phyloP scores from a whole-genome alignment of 176 grass and related monocot species.

The Zoysia pacifica region DNA sequence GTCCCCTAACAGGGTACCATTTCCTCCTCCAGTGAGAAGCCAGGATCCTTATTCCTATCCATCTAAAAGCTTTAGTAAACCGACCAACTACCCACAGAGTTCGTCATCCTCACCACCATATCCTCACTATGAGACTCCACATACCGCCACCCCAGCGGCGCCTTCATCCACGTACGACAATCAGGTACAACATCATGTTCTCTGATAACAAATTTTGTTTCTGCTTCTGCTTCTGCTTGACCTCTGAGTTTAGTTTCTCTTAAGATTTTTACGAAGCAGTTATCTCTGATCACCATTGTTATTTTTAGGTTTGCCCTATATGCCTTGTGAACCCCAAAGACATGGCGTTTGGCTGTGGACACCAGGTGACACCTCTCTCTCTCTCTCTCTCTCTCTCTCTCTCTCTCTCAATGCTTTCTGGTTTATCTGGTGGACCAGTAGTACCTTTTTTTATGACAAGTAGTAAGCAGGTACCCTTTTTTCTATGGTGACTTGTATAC shows the following conservation, averaged over 20 bases:
- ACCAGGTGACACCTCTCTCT: constrained; percentile 51
- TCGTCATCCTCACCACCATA: constrained; percentile 46
- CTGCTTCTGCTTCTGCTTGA: too few species aligned
- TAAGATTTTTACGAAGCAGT: background rate
- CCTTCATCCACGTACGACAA: constrained; percentile 60
- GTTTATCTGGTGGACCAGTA: background rate
- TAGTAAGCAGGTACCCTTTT: background rate
- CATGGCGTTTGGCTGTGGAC: constrained; percentile 79
- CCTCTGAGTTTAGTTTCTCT: background rate
- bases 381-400: too few species aligned
- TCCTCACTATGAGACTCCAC: constrained; percentile 49
- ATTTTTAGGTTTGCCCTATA: constrained; percentile 65
- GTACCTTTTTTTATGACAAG: background rate
- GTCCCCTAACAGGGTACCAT: constrained; percentile 59
- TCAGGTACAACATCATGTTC: constrained; percentile 48
- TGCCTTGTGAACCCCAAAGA: constrained; percentile 69
- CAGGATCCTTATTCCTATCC: constrained; percentile 42
- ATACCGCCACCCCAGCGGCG: constrained; percentile 30
- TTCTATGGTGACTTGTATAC: background rate
- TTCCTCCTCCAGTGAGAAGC: constrained; percentile 58
- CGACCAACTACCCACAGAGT: constrained; percentile 34
- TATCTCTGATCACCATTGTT: constrained; percentile 1
- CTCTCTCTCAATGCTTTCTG: background rate
- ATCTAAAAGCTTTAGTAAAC: constrained; percentile 59
- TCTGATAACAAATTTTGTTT: background rate